Conservation (phyloP, 2,329 filamentous ascomycete species). For the Colletotrichum limetticola region DNA sequence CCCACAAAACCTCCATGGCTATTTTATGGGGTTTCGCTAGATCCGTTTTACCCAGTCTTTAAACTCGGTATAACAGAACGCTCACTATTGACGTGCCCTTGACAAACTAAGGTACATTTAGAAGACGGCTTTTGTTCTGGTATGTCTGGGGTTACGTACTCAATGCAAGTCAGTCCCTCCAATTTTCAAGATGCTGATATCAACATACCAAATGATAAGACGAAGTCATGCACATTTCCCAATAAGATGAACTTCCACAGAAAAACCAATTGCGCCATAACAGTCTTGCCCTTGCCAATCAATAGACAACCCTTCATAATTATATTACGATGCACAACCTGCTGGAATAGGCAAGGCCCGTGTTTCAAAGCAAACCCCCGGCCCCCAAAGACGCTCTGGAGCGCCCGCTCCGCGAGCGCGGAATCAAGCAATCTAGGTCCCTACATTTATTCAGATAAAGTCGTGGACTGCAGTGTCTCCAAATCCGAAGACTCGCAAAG, state of each 20-base stretch:
- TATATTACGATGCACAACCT: not conserved
- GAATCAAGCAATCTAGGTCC: not conserved
- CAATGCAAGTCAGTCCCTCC: too few species aligned
- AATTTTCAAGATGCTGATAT: too few species aligned
- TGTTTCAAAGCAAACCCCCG: not conserved
- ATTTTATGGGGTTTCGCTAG: not conserved
- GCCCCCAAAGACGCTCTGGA: not conserved
- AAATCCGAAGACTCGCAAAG: not conserved
- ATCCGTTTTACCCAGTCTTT: too few species aligned
- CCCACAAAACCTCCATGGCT: slow-evolving; percentile 1
- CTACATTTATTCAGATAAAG: not conserved
- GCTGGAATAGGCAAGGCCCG: not conserved
- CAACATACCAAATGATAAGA: too few species aligned
- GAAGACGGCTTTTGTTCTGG: too few species aligned
- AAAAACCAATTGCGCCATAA: not conserved
- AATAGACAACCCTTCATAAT: not conserved
- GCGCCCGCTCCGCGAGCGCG: not conserved
- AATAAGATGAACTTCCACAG: not conserved
- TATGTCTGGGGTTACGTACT: not conserved
- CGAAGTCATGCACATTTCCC: too few species aligned
- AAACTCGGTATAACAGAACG: too few species aligned
- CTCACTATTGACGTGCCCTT: too few species aligned
- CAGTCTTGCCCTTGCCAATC: not conserved
- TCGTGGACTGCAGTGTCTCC: not conserved
- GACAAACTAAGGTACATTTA: too few species aligned